phyloP scores from a whole-genome alignment of 768 basidiomycete species.

The Solioccasus polychromus region DNA sequence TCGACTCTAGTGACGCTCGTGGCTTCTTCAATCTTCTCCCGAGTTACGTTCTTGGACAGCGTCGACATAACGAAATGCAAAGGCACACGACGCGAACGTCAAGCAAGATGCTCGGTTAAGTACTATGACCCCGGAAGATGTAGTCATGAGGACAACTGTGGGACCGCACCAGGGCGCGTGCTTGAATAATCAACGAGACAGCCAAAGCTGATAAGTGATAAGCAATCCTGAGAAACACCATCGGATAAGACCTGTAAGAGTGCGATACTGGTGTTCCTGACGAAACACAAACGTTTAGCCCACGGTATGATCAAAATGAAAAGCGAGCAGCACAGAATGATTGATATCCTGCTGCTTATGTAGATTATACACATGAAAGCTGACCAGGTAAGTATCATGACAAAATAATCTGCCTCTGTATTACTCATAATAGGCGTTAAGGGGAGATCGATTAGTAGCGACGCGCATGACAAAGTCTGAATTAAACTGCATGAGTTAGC shows the following conservation, averaged over 20 bases:
- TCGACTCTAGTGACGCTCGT: background rate
- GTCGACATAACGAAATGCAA: conserved; percentile 7
- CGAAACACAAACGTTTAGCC: background rate
- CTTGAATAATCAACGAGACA: no score
- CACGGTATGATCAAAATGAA: no score
- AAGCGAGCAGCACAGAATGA: conserved; percentile 1
- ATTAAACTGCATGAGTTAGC: background rate
- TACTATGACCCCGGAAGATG: no score
- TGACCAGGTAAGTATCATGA: conserved; percentile 9
- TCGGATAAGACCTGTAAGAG: no score
- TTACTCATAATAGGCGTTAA: conserved; percentile 2
- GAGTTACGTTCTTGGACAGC: background rate
- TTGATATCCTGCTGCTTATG: conserved; percentile 5
- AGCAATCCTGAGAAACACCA: no score
- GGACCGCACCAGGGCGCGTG: background rate
- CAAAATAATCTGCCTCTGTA: conserved; percentile 4
- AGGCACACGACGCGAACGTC: background rate
- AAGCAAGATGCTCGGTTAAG: background rate
- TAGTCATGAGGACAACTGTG: conserved; percentile 12
- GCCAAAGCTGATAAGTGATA: background rate
- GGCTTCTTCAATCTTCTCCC: conserved; percentile 15
- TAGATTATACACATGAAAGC: conserved; percentile 21
- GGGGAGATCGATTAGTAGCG: conserved; percentile 11
- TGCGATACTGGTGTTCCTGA: no score
- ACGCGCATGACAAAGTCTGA: background rate